Base-by-base conservation (phyloP, 2,329 filamentous ascomycete genomes). In the Cytospora leucostoma region DNA sequence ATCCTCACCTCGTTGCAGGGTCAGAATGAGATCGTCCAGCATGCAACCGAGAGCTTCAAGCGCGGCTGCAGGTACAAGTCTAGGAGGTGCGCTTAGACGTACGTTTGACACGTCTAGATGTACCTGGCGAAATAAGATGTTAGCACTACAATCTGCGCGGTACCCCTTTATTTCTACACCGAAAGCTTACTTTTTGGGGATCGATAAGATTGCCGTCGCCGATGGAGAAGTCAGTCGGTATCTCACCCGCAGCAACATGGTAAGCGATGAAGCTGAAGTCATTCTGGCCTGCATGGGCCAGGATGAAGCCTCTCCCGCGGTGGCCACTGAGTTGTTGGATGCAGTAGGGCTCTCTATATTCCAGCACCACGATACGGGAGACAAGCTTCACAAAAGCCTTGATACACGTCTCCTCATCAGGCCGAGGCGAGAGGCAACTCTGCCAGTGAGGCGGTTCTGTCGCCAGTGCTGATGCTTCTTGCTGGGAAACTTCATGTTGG, bases 211-310 rank as follows among this genome's bases (percentile, higher is more conserved):
- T 62, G 52, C 55, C n/a, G 55, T 44, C 33, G 21, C 62, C 62
- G 59, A 66, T 60, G n/a, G 59, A 66, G 44, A 66, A 65, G 50
- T 66, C 65, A 4, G 62, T 65, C n/a, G 59, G 40, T 10, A 65
- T 49, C 58, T 55, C 51, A 47, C 11, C 51, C 37, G 37, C 21
- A 32, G 38, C 38, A 54, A 55, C 44, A 33, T 37, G n/a, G 51
- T 49, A 49, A 17, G 55, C 51, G 58, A 61, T 27, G 15, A 54
- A 61, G 13, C 21, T 40, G 38, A 61, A 61, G 3, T 61, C 32
- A 6, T 49, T 35, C 40, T 37, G 32, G 58, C 58, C 51, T 54
- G 50, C 58, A 37, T 61, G 51, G 11, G 58, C 58, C 11, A 61
- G 50, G 37, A 61, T 55, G 19, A 55, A 61, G 51, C 58, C 51